These are phyloP conservation scores for Pulveroboletus sp. DNA, from an alignment of 768 basidiomycete genomes.

Conservation along the genomic window DNA sequence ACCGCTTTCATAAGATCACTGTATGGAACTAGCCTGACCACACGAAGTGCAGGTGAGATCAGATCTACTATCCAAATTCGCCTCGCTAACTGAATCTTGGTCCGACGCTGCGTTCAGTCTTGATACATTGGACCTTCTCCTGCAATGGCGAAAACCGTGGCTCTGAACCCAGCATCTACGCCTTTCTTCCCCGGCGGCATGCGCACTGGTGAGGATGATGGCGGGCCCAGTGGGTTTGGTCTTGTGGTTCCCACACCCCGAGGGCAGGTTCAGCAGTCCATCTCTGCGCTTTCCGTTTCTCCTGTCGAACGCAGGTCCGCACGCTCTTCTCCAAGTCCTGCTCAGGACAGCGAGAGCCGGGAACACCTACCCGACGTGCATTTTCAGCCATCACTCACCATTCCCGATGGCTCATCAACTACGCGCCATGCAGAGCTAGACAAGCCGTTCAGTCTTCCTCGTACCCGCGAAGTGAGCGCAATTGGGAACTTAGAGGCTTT, in stretches of 20 bases:
- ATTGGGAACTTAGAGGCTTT: conserved; percentile 48
- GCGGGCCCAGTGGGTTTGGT: conserved; percentile 34
- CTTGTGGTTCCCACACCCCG: conserved; percentile 45
- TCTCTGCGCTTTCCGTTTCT: conserved; percentile 55
- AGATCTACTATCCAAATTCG: background rate
- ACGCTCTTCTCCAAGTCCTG: conserved; percentile 66
- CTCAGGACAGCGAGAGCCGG: conserved; percentile 31
- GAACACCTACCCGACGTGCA: conserved; percentile 23
- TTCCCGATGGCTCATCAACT: conserved; percentile 44
- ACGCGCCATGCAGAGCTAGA: conserved; percentile 43
- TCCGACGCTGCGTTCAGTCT: conserved; percentile 11
- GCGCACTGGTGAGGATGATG: conserved; percentile 55
- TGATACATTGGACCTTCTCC: conserved; percentile 14
- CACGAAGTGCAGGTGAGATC: conserved; percentile 21
- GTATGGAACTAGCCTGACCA: conserved; percentile 27
- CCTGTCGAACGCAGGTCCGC: conserved; percentile 63
- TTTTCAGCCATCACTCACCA: conserved; percentile 34
- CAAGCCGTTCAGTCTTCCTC: conserved; percentile 39
- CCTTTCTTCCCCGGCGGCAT: conserved; percentile 75
- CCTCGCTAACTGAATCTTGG: conserved; percentile 5
- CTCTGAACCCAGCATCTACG: conserved; percentile 76
- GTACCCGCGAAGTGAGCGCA: conserved; percentile 46
- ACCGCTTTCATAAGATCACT: conserved; percentile 6
- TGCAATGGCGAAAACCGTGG: conserved; percentile 69
- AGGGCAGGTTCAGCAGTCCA: conserved; percentile 41